A percentile compares a stretch with the other conserved stretches of the same genome.
These are phyloP conservation scores for Silene vulgaris DNA, from an alignment of 179 eudicot species.

Conservation along the genomic window DNA sequence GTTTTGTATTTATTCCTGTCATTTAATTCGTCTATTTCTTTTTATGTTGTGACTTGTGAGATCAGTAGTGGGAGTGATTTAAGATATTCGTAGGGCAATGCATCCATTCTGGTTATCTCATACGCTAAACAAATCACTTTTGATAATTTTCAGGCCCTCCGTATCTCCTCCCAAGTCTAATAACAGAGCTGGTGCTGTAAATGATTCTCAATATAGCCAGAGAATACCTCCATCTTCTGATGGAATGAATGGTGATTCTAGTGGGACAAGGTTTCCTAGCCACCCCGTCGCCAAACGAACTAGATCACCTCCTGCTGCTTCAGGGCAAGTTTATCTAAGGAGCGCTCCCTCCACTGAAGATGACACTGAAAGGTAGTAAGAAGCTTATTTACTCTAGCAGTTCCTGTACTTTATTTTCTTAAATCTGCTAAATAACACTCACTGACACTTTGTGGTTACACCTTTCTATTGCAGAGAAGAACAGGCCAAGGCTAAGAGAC, in stretches of 20 bases:
- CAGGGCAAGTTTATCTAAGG: constrained; percentile 38
- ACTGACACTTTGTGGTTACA: background rate
- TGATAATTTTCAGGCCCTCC: constrained; percentile 37
- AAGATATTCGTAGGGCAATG: background rate
- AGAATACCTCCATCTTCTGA: constrained; percentile 32
- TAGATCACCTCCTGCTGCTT: constrained; percentile 53
- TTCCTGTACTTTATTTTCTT: constrained; percentile 2
- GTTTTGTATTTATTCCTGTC: background rate
- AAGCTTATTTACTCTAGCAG: background rate
- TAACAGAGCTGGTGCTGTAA: constrained; percentile 26
- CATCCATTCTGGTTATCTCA: background rate
- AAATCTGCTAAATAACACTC: background rate
- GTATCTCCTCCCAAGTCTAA: constrained; percentile 42
- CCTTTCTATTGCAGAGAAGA: constrained; percentile 47
- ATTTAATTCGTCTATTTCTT: background rate
- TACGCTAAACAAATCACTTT: constrained; percentile 15
- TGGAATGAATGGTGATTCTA: constrained; percentile 34
- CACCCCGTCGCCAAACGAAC: constrained; percentile 51
- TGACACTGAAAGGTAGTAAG: constrained; percentile 39
- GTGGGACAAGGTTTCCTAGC: constrained; percentile 27
- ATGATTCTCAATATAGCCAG: constrained; percentile 28
- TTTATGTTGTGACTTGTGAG: constrained; percentile 18
- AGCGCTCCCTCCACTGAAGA: constrained; percentile 35
- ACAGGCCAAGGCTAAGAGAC: constrained; percentile 82
- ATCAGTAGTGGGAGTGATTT: constrained; percentile 7